These are phyloP conservation scores for Elsinoe australis DNA, from an alignment of 2,329 filamentous ascomycete genomes.

Conservation along the genomic window DNA sequence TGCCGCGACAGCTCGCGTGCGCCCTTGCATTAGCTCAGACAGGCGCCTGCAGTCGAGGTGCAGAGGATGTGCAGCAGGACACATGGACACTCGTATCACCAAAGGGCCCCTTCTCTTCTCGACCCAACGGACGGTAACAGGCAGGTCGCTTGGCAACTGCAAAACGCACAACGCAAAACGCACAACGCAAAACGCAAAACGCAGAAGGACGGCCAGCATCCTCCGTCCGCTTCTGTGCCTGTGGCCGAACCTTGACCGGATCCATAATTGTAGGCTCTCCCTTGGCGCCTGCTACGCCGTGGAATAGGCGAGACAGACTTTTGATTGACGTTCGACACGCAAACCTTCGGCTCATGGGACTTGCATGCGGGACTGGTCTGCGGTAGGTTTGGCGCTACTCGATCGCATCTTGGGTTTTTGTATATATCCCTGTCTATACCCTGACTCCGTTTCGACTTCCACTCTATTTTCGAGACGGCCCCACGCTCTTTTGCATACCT, in stretches of 20 bases:
- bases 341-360: not conserved
- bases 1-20: not conserved
- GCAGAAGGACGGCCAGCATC: no score
- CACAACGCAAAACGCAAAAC: no score
- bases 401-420: no score
- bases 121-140: not conserved
- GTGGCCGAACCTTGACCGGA: not conserved
- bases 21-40: constrained; percentile 9
- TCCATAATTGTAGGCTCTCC: not conserved
- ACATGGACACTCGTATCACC: constrained; percentile 10
- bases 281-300: not conserved
- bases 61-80: no score
- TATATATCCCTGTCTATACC: no score
- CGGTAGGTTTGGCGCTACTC: no score
- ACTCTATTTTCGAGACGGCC: no score
- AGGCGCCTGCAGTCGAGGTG: not conserved
- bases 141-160: not conserved
- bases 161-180: not conserved
- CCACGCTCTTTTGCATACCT: no score
- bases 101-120: constrained; percentile 1
- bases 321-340: no score
- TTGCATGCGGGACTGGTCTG: constrained; percentile 1
- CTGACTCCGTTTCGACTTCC: no score
- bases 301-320: constrained; percentile 8
- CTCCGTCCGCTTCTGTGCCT: not conserved